phyloP scores from a whole-genome alignment of 2,329 filamentous ascomycete species.

The Penicillium polonicum region DNA sequence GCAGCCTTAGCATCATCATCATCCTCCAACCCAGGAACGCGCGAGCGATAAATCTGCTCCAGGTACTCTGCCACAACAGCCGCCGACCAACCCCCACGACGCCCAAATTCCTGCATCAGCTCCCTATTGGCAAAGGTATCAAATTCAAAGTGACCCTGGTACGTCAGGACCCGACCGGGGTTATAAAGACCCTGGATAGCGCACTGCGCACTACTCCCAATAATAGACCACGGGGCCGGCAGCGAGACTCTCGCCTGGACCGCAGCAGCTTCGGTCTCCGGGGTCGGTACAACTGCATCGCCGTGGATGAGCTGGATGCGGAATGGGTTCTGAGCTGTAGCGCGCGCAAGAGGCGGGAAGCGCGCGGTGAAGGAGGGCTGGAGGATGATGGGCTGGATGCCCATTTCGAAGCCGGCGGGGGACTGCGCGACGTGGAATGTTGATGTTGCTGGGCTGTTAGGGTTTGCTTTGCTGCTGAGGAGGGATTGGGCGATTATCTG shows the following conservation, averaged over 20 bases:
- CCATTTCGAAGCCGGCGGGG: slow-evolving; percentile 29
- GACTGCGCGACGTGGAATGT: slow-evolving; percentile 24
- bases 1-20: slow-evolving; percentile 34
- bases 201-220: slow-evolving; percentile 29
- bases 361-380: slow-evolving; percentile 19
- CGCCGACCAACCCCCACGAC: slow-evolving; percentile 23
- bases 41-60: slow-evolving; percentile 21
- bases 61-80: slow-evolving; percentile 17
- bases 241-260: slow-evolving; percentile 7
- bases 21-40: slow-evolving; percentile 19
- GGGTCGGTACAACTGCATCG: slow-evolving; percentile 29
- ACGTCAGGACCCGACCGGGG: slow-evolving; percentile 30
- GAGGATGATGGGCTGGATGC: slow-evolving; percentile 30
- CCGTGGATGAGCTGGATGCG: slow-evolving; percentile 37
- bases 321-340: slow-evolving; percentile 12
- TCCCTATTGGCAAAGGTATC: slow-evolving; percentile 29
- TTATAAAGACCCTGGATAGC: slow-evolving; percentile 33
- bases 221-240: slow-evolving; percentile 31
- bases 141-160: slow-evolving; percentile 37
- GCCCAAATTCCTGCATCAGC: slow-evolving; percentile 25
- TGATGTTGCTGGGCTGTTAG: not conserved
- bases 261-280: not conserved
- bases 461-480: slow-evolving; percentile 10
- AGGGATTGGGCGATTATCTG: slow-evolving; percentile 33
- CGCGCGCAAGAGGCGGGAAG: slow-evolving; percentile 10